Evolutionary conservation across 805 yeast genomes (phyloP), one percentile per base, ranked within the genome.

Genomic region (Ogataea siamensis): DNA sequence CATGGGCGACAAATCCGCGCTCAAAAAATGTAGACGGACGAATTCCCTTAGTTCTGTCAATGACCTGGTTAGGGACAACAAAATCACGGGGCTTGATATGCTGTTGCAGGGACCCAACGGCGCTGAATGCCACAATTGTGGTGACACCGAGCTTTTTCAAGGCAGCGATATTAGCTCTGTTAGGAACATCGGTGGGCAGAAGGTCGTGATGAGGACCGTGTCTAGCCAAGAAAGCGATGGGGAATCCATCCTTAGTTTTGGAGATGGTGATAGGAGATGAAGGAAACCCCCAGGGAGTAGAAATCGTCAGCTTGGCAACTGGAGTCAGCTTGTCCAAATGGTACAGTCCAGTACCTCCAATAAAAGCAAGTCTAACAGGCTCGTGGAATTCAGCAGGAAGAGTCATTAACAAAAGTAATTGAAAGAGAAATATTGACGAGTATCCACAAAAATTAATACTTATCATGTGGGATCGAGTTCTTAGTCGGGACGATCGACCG

Each of bases 271-370:
- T 85, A 26, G 96, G 89, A 10, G 95, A 83, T 4, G 97, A 88
- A 15, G 99, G 96, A 50, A 73, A 75, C 8, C 99, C 99, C 98
- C 98, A 93, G 15, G 99, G 99, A 3, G 99, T 93, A 13, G 83
- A 74, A 42, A 88, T 65, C 11, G 87, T 78, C 28, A 93, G 66
- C 50, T 82, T 70, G 11, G 96, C 96, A 31, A 91, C 95, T 3
- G 95, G 94, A 32, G 80, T 74, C 39, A 93, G 70, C 40, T 86
- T 79, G 27, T 83, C 86, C 40, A 93, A 70, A 42, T 86, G 84
- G 69, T 93, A 93, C 20, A 93, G 74, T n/a, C 99, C 99, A 4
- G 99, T 93, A 27, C 99, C 99, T 27, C 99, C 99, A 60, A 93
- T 93, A 50, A 93, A 78, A 23, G 95, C 98, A 28, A 93, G 71